Conservation (phyloP, 1,139 yeast species). For the Zygosaccharomyces sapae region DNA sequence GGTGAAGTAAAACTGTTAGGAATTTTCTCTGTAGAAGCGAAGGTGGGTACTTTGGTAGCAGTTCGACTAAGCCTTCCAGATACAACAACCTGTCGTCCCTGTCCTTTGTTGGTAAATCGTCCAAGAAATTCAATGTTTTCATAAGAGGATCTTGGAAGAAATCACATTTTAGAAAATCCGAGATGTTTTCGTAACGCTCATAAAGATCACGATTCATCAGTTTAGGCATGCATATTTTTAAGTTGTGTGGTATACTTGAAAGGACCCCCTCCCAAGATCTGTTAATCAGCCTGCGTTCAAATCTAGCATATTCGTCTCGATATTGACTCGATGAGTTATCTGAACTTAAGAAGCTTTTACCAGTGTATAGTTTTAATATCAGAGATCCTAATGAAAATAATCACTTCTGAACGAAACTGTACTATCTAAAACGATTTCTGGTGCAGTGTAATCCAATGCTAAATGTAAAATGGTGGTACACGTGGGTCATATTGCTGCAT, state of each 20-base stretch:
- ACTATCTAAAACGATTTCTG: conserved; percentile 62
- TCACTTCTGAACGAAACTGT: conserved; percentile 67
- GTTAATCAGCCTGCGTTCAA: conserved; percentile 44
- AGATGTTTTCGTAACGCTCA: conserved; percentile 34
- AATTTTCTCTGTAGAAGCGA: conserved; percentile 67
- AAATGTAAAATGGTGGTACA: conserved; percentile 69
- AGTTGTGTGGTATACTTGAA: conserved; percentile 45
- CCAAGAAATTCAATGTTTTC: conserved; percentile 76
- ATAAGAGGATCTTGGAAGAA: conserved; percentile 68
- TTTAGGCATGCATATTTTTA: conserved; percentile 38
- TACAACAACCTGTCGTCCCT: conserved; percentile 65
- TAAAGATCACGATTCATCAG: conserved; percentile 40
- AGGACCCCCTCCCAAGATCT: conserved; percentile 48
- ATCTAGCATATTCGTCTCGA: conserved; percentile 43
- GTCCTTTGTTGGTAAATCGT: conserved; percentile 75
- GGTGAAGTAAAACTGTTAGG: conserved; percentile 60
- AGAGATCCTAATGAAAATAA: conserved; percentile 74
- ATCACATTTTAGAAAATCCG: conserved; percentile 32
- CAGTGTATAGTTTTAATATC: conserved; percentile 61
- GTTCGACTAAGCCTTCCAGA: conserved; percentile 56
- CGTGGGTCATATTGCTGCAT: conserved; percentile 55
- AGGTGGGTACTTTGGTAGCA: conserved; percentile 67
- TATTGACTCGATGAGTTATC: conserved; percentile 47
- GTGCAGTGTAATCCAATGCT: conserved; percentile 71
- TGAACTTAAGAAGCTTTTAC: conserved; percentile 44